phyloP scores from a whole-genome alignment of 192 early-diverging fungal species.

The Chytriomyces hyalinus region DNA sequence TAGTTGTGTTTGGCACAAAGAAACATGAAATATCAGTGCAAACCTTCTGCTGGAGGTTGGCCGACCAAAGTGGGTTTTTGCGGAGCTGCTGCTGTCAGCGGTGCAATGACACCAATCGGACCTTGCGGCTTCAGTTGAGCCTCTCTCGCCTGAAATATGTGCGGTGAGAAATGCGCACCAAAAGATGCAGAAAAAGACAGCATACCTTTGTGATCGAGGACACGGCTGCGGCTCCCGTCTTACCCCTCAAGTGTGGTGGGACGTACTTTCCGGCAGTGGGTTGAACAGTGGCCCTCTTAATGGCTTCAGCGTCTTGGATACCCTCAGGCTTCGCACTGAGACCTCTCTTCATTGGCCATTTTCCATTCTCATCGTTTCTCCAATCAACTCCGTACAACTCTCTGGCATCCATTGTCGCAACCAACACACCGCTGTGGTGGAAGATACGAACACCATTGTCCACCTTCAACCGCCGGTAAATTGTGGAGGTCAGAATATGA shows the following conservation, averaged over 20 bases:
- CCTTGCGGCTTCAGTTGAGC: slow-evolving; percentile 40
- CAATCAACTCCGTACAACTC: slow-evolving; percentile 84
- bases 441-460: slow-evolving; percentile 97
- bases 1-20: not conserved
- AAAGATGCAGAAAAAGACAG: slow-evolving; percentile 37
- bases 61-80: not conserved
- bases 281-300: slow-evolving; percentile 33
- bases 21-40: not conserved
- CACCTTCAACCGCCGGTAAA: slow-evolving; percentile 92
- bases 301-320: slow-evolving; percentile 43
- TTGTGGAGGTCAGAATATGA: slow-evolving; percentile 89
- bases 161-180: slow-evolving; percentile 26
- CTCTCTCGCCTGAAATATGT: slow-evolving; percentile 38
- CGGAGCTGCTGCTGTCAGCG: slow-evolving; percentile 23
- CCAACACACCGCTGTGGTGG: slow-evolving; percentile 90
- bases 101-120: slow-evolving; percentile 42
- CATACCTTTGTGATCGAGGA: slow-evolving; percentile 42
- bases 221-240: slow-evolving; percentile 43
- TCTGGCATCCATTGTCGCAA: slow-evolving; percentile 75
- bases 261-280: slow-evolving; percentile 58
- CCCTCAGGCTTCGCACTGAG: slow-evolving; percentile 75
- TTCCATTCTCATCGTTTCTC: slow-evolving; percentile 37
- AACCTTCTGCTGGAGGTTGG: slow-evolving; percentile 1
- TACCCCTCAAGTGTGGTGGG: slow-evolving; percentile 56
- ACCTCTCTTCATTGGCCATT: slow-evolving; percentile 78